Evolutionary conservation across 148 eudicot species (phyloP), one percentile per base, ranked within the genome.

Genomic region (Silene conica): DNA sequence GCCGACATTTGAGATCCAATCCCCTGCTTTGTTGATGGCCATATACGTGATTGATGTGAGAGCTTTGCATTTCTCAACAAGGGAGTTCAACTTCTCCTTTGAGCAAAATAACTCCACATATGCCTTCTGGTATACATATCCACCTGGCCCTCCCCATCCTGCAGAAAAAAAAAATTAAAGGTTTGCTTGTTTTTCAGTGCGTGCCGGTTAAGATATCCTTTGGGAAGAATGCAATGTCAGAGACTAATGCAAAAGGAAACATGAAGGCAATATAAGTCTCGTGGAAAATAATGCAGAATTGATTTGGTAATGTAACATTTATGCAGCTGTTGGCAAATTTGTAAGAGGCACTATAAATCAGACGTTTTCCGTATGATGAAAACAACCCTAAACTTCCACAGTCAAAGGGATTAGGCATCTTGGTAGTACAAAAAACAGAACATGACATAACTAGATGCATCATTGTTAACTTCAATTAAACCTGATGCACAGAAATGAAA

Each of bases 121-220:
- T 0, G 98, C 96, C 80, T 93, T 93, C 86, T 93, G 98, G 78
- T 93, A 93, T 13, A 93, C 96, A 61, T 86, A 91, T 67, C 98
- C 98, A 70, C 89, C 92, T 13, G 92, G 77, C 4, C 94, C 92
- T 50, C 98, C 98, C 98, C 98, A 93, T 81, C 98, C 98, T 93
- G 85, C 67, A 81, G 45, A 72, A 59, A 60, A 28, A 66, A 9
- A 66, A 10, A 2, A n/a, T n/a, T n/a, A n/a, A 26, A 26, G 28
- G 12, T 41, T 15, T 31, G 22, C 12, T 18, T 16, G 20, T 73
- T 19, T 18, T 3, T 72, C 10, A 41, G 28, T 52, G 58, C 56
- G 50, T 34, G 8, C 22, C 4, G 18, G 41, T 26, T 26, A n/a
- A 43, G 41, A 38, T 50, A 48, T 11, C 69, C 18, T 38, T 20